Evolutionary conservation across 768 basidiomycete genomes (phyloP).

Genomic region (Boletus reticulatus): DNA sequence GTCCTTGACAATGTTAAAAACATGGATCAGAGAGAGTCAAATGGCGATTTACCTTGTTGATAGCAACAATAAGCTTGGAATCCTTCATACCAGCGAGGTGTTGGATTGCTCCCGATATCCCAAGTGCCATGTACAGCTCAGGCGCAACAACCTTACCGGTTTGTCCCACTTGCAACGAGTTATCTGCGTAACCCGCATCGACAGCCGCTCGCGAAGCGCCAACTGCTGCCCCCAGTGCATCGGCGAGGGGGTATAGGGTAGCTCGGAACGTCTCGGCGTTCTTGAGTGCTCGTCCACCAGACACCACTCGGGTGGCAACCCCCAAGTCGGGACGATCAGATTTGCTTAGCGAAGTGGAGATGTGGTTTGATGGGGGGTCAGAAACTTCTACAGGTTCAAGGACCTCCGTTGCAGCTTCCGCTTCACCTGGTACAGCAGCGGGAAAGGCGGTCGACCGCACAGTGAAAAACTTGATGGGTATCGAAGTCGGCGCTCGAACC

Average conservation of each 20-base stretch:
- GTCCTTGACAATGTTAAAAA: conserved; percentile 55
- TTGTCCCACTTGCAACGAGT: conserved; percentile 98
- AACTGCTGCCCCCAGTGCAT: conserved; percentile 90
- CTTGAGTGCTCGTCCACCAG: conserved; percentile 94
- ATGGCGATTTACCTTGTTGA: conserved; percentile 75
- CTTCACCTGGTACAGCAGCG: conserved; percentile 49
- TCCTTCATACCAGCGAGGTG: conserved; percentile 99
- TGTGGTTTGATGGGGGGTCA: conserved; percentile 52
- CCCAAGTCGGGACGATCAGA: conserved; percentile 93
- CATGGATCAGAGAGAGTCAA: not conserved
- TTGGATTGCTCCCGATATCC: conserved; percentile 98
- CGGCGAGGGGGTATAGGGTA: conserved; percentile 88
- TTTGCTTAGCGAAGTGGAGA: conserved; percentile 76
- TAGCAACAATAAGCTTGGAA: conserved; percentile 94
- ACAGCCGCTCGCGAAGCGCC: conserved; percentile 98
- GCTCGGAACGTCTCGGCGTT: conserved; percentile 89
- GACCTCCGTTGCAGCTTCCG: conserved; percentile 57
- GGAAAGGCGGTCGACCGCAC: conserved; percentile 90
- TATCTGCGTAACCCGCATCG: conserved; percentile 97
- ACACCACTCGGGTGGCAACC: conserved; percentile 83
- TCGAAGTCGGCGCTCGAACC: conserved; percentile 71
- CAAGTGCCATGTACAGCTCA: conserved; percentile 92
- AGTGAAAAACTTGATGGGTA: conserved; percentile 91
- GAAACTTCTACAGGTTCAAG: conserved; percentile 63
- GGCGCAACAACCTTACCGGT: conserved; percentile 99